Evolutionary conservation across 441 rosid genomes (phyloP), one percentile per base, ranked within the genome.

Genomic region (Croton setiger): DNA sequence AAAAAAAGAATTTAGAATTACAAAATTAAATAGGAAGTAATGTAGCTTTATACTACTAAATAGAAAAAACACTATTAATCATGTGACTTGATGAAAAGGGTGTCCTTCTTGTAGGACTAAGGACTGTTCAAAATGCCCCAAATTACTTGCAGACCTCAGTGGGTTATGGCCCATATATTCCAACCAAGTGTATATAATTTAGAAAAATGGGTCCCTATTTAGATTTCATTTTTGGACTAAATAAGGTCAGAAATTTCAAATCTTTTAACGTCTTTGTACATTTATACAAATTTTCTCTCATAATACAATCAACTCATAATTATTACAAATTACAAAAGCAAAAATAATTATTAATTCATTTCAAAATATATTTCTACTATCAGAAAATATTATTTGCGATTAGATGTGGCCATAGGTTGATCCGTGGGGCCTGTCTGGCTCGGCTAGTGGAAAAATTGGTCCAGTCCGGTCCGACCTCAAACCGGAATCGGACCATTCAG

Each of bases 161-260:
- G 27, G 27, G 7, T 60, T 60, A 9, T 64, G 68, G 58, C 58
- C 58, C 68, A 35, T 35, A 10, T 4, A 35, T 48, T 66, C 4
- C 69, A 33, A 18, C 13, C 12, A 23, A 14, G 5, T 52, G 6
- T n/a, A 36, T 37, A 18, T 37, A 37, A 52, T 51, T 35, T 64
- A 35, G 60, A 27, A 66, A 52, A 2, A 66, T 54, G 60, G 60
- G 70, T 66, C 61, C 52, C 20, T 12, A n/a, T 55, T 8, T 64
- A 31, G n/a, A 60, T 60, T 60, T 60, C 27, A 8, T 60, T 60
- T 51, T 64, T 51, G 21, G 45, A 49, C 6, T 64, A 17, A 35
- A 33, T 64, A 35, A 64, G 58, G 27, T 35, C 10, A 17, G 31
- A 31, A 33, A 31, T 33, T 0, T n/a, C 9, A 3, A 13, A 17